Conservation (phyloP, 768 basidiomycete genomes). For the Podaxis rugospora region DNA sequence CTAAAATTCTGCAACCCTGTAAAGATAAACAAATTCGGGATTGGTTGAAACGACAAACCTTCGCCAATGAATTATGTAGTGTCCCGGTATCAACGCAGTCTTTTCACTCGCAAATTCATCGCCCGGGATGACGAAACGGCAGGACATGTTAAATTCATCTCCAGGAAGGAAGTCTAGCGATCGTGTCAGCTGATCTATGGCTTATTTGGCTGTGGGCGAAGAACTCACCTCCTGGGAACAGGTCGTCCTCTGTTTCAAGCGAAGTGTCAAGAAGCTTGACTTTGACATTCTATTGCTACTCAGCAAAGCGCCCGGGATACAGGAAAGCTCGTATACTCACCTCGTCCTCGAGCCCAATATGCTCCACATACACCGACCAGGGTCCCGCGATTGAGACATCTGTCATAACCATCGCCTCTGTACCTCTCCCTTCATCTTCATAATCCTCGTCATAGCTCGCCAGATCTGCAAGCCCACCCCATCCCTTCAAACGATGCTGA, state of each 20-base stretch:
- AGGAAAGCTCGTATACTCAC: slow-evolving; percentile 28
- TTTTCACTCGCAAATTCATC: slow-evolving; percentile 28
- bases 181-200: neutral
- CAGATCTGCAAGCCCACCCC: slow-evolving; percentile 49
- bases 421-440: slow-evolving; percentile 48
- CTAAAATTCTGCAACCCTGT: slow-evolving; percentile 35
- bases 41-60: slow-evolving; percentile 36
- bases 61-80: slow-evolving; percentile 61
- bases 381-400: slow-evolving; percentile 52
- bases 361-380: slow-evolving; percentile 51
- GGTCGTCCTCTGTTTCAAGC: slow-evolving; percentile 36
- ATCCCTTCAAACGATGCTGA: slow-evolving; percentile 33
- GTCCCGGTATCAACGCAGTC: slow-evolving; percentile 46
- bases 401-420: slow-evolving; percentile 53
- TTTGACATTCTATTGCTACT: slow-evolving; percentile 32
- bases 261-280: slow-evolving; percentile 52
- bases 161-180: slow-evolving; percentile 55
- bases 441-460: slow-evolving; percentile 45
- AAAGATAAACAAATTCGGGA: slow-evolving; percentile 2
- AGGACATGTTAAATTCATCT: slow-evolving; percentile 58
- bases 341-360: slow-evolving; percentile 39
- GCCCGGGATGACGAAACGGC: slow-evolving; percentile 41
- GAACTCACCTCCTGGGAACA: slow-evolving; percentile 43
- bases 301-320: neutral
- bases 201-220: neutral